Conservation (phyloP, 768 basidiomycete species). For the Tulasnella sp. region DNA sequence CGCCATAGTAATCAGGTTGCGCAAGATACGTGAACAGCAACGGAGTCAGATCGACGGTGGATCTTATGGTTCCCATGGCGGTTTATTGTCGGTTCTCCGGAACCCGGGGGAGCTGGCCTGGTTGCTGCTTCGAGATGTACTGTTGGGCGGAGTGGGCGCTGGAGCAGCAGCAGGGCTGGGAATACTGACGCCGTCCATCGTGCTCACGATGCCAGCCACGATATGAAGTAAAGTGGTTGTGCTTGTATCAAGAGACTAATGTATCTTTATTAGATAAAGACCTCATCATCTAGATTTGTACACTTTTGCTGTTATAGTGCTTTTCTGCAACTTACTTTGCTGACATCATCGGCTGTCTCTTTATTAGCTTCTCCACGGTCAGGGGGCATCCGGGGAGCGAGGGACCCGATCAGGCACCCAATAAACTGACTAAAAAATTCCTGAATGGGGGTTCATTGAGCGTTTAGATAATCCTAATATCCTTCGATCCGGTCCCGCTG, state of each 20-base stretch:
- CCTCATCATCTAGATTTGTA: neutral
- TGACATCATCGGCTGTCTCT: neutral
- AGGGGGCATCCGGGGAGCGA: neutral
- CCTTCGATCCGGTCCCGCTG: neutral
- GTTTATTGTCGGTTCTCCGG: slow-evolving; percentile 1
- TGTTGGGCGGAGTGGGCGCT: slow-evolving; percentile 12
- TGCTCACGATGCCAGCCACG: neutral
- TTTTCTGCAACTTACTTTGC: slow-evolving; percentile 1
- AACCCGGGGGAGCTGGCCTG: neutral
- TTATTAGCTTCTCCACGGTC: neutral
- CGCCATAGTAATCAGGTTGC: neutral
- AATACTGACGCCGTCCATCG: neutral
- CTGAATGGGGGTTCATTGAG: neutral
- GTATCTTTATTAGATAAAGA: neutral
- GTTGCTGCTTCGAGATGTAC: slow-evolving; percentile 13
- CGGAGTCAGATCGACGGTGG: neutral
- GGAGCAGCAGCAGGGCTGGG: neutral
- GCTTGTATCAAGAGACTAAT: neutral
- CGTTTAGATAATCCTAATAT: neutral
- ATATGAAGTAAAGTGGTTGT: neutral
- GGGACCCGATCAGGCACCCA: slow-evolving; percentile 11
- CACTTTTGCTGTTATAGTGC: neutral
- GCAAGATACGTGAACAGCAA: neutral
- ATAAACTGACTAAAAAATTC: slow-evolving; percentile 13
- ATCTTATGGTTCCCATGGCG: neutral